Evolutionary conservation across 208 protist genomes (phyloP).

Genomic region (Acanthamoeba sp.): DNA sequence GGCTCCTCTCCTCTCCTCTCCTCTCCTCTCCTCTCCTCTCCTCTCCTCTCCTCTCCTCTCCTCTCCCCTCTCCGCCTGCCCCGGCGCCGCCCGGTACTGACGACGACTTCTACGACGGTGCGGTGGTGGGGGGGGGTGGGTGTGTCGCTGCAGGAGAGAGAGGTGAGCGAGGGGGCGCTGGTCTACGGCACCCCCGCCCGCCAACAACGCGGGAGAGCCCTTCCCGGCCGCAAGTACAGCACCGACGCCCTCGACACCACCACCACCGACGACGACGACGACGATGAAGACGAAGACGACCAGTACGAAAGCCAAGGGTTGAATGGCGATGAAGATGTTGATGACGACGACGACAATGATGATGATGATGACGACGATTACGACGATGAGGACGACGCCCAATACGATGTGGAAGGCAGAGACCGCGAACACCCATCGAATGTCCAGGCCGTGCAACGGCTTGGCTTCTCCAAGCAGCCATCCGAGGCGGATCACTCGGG

Average conservation of each 20-base stretch:
- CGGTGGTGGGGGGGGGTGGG: too few species aligned
- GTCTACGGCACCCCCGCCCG: background rate
- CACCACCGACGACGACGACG: background rate
- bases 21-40: too few species aligned
- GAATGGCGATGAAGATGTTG: background rate
- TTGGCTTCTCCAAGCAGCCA: background rate
- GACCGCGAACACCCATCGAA: background rate
- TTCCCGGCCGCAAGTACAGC: background rate
- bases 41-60: too few species aligned
- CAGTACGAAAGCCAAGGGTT: background rate
- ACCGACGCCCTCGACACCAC: background rate
- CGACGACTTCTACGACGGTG: too few species aligned
- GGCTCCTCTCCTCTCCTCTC: too few species aligned
- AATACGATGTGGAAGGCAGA: background rate
- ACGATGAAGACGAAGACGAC: background rate
- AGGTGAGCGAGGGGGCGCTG: background rate
- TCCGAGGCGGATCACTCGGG: too few species aligned
- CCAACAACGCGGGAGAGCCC: background rate
- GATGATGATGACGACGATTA: background rate
- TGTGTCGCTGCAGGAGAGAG: too few species aligned
- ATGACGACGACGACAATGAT: background rate
- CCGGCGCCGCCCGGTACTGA: too few species aligned
- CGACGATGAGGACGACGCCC: background rate
- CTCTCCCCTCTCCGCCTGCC: too few species aligned
- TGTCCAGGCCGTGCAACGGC: background rate